phyloP scores from a whole-genome alignment of 495 filamentous ascomycete genomes.

The Pyrenula massariospora region DNA sequence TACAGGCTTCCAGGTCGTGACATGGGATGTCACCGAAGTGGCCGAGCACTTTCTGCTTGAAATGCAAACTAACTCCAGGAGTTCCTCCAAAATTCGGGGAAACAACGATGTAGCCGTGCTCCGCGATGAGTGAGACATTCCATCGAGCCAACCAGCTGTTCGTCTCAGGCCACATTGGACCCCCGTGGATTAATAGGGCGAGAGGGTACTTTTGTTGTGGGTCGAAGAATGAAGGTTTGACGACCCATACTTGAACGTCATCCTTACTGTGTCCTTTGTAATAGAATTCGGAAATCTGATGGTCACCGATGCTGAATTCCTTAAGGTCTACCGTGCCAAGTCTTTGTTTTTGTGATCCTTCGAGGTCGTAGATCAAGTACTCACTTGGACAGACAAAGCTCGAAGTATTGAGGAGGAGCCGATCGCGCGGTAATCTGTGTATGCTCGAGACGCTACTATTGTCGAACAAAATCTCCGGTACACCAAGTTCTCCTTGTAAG shows the following conservation, averaged over 20 bases:
- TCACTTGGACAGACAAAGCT: not conserved
- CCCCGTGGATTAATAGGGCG: not conserved
- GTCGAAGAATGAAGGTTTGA: not conserved
- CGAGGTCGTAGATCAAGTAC: not conserved
- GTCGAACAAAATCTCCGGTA: not conserved
- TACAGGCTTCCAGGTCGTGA: not conserved
- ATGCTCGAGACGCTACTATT: not conserved
- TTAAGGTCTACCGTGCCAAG: not conserved
- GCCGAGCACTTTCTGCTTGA: not conserved
- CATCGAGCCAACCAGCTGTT: not conserved
- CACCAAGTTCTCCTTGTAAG: not conserved
- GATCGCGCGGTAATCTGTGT: not conserved
- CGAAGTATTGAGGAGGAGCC: not conserved
- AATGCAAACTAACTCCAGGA: not conserved
- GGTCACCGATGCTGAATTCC: not conserved
- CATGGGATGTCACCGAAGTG: not conserved
- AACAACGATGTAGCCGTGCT: not conserved
- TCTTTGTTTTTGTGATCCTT: not conserved
- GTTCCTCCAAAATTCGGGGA: not conserved
- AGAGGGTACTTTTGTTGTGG: not conserved
- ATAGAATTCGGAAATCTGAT: not conserved
- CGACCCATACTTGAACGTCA: not conserved
- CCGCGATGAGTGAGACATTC: not conserved
- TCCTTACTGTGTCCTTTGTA: not conserved
- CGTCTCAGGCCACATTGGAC: not conserved